Base-by-base conservation (phyloP, 805 yeast species). In the Scheffersomyces ergatensis region DNA sequence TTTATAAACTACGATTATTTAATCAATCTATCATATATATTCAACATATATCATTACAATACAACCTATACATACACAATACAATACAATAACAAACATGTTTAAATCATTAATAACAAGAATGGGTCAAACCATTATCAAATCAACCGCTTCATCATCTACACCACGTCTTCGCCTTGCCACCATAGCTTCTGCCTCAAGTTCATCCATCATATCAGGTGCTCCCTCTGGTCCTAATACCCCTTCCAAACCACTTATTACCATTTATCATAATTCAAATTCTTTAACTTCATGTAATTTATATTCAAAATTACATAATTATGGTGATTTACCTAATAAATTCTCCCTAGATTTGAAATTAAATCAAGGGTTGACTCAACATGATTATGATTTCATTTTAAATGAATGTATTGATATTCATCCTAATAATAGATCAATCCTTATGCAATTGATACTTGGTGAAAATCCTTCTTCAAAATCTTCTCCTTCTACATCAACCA, bases 351-450 rank as follows among this genome's bases (percentile, higher is more conserved):
- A 33, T 26, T 16, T 18, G 3, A 34, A 36, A 36, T 17, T 26
- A 21, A 44, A 44, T 31, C 45, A 44, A 26, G 7, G 18, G 2
- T 26, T 46, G 29, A 19, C 44, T 12, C 26, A 26, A 6, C 12
- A 17, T 18, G 68, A 64, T 39, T 64, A 56, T 47, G 42, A 49
- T 26, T 57, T 51, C 31, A 60, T 63, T 16, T 50, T 50, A 26
- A 47, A 53, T 35, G 49, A 55, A 26, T 62, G 63, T 46, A 44
- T 60, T 19, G 53, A 58, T 30, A 61, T 63, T 18, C 71, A 65
- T 45, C 71, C 71, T 8, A 64, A 60, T 49, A 65, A 63, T 46
- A 48, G 51, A n/a, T 40, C 45, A 4, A 54, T 58, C 14, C 46
- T 62, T 25, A 39, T 47, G 37, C 46, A 47, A 39, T 36, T 50